phyloP scores from a whole-genome alignment of 371 early-diverging fungal genomes.

The Lichtheimia ramosa region DNA sequence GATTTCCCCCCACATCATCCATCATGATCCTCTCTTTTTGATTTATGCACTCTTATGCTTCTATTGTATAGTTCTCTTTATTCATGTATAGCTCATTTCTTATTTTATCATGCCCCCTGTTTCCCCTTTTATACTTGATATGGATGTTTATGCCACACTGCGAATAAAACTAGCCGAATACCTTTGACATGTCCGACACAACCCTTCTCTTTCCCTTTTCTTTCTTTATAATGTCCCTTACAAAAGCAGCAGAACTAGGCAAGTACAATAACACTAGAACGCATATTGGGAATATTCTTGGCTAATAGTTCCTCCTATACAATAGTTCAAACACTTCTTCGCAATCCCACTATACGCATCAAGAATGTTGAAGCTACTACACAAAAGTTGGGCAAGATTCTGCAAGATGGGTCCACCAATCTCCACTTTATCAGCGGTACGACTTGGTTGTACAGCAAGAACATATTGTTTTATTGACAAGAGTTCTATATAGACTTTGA shows the following conservation, averaged over 20 bases:
- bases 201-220: background rate
- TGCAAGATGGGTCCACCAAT: conserved; percentile 45
- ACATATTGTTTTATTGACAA: background rate
- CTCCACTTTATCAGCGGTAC: conserved; percentile 65
- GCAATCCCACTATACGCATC: conserved; percentile 39
- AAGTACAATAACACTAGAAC: background rate
- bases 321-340: conserved; percentile 34
- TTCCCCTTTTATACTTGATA: too few species aligned
- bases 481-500: conserved; percentile 62
- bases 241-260: conserved; percentile 2
- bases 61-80: too few species aligned
- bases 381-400: conserved; percentile 48
- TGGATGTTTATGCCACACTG: too few species aligned
- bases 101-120: too few species aligned
- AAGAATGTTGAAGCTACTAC: conserved; percentile 23
- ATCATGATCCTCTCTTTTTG: background rate
- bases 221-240: background rate
- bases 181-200: background rate
- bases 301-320: background rate
- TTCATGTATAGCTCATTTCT: too few species aligned
- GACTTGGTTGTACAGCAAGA: background rate
- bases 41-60: background rate
- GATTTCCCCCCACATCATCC: too few species aligned
- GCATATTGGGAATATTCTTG: too few species aligned
- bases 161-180: too few species aligned